phyloP scores from a whole-genome alignment of 2,329 filamentous ascomycete genomes.

The Microdochium bolleyi region DNA sequence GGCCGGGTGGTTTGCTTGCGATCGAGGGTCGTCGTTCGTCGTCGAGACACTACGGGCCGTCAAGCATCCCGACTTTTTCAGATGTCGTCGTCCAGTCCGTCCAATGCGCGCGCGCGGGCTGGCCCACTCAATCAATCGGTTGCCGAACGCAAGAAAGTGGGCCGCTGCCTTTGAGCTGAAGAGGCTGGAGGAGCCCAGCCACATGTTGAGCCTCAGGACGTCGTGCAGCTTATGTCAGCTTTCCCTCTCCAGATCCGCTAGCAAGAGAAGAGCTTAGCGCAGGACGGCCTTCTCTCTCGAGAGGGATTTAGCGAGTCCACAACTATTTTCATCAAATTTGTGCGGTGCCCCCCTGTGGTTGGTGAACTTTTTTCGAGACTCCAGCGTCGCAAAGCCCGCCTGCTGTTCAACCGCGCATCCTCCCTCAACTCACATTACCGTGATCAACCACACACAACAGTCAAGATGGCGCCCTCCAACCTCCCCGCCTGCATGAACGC shows the following conservation, averaged over 20 bases:
- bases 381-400: slow-evolving; percentile 12
- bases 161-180: background rate
- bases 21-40: background rate
- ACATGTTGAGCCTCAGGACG: too few relatives aligned
- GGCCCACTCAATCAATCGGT: background rate
- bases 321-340: background rate
- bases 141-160: background rate
- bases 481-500: slow-evolving; percentile 94
- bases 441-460: slow-evolving; percentile 24
- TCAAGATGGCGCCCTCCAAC: slow-evolving; percentile 92
- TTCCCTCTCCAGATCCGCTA: background rate
- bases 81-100: background rate
- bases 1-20: background rate
- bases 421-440: slow-evolving; percentile 20
- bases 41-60: slow-evolving; percentile 2
- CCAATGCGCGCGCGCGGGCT: background rate
- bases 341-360: background rate
- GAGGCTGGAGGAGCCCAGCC: too few relatives aligned
- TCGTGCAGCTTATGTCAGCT: too few relatives aligned
- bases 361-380: background rate
- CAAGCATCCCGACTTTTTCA: background rate
- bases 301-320: background rate
- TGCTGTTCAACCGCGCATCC: slow-evolving; percentile 16
- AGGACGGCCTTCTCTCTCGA: too few relatives aligned
- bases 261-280: background rate